Base-by-base conservation (phyloP, 176 grass and related monocot genomes). In the Eleusine coracana region DNA sequence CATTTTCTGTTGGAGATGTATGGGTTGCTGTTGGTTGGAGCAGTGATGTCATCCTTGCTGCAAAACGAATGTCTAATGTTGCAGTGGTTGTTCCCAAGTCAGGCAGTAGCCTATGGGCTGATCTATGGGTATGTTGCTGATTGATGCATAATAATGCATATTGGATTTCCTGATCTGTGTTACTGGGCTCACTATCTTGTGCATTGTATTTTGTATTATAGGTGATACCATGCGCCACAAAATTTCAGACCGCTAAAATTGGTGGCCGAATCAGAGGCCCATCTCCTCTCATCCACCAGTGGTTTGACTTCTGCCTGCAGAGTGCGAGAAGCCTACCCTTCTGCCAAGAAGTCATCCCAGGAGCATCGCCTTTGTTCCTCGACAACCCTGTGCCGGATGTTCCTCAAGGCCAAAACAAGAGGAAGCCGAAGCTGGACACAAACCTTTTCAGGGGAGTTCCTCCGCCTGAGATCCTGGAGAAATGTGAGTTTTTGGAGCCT, bases 1-100 rank as follows among this genome's bases (percentile, higher is more conserved):
- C 96, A 12, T 98, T 98, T 87, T 86, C 85, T 74, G 86, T 86
- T 48, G 96, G 96, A 76, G 92, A 98, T 85, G 92, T 87, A 61
- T 98, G 96, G 96, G 93, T 98, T 59, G 89, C 89, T 62, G 92
- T 98, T 28, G 96, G 96, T 71, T 98, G 96, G 96, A 93, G 89
- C 39, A 92, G 88, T 14, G 96, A 98, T 83, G 83, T 98, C 72
- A 92, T 95, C 70, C 87, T 88, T 77, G 87, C 93, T 65, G 96
- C 91, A 49, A 98, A 98, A 20, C 87, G 91, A 75, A 93, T 93
- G 92, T 92, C 96, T 61, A 89, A 93, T 73, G 91, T 95, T 50
- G 85, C 80, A 0, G 87, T 98, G 55, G 70, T 98, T 72, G 96
- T 98, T 91, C 96, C 96, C 46, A 93, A 93, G 21, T 98, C 96